Evolutionary conservation across 495 filamentous ascomycete species (phyloP).

Genomic region (Hypomontagnella monticulosa): DNA sequence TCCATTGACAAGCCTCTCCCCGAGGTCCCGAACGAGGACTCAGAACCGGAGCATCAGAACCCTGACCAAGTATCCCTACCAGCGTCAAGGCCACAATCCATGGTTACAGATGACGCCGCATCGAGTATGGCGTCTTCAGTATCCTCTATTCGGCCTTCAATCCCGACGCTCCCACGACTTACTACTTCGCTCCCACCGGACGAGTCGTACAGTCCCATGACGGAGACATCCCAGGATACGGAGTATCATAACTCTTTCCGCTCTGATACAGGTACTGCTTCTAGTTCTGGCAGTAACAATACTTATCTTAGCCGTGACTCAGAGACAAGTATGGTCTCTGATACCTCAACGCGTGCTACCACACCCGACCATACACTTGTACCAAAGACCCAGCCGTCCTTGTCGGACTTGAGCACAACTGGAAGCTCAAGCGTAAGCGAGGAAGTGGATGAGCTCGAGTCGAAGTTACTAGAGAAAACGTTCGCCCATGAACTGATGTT

Average conservation of each 20-base stretch:
- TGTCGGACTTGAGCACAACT: slow-evolving; percentile 66
- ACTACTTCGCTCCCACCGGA: slow-evolving; percentile 54
- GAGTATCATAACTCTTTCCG: slow-evolving; percentile 59
- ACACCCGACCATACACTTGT: slow-evolving; percentile 73
- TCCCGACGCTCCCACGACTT: slow-evolving; percentile 60
- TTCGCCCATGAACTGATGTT: slow-evolving; percentile 89
- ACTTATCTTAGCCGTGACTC: slow-evolving; percentile 85
- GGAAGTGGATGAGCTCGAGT: slow-evolving; percentile 79
- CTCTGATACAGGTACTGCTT: slow-evolving; percentile 60
- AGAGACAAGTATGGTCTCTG: slow-evolving; percentile 81
- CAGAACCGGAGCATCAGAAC: slow-evolving; percentile 48
- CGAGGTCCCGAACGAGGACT: slow-evolving; percentile 53
- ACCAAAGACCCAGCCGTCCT: slow-evolving; percentile 57
- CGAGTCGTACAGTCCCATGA: slow-evolving; percentile 59
- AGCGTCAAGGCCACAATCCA: slow-evolving; percentile 53
- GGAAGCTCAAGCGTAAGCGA: slow-evolving; percentile 72
- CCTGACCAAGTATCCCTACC: slow-evolving; percentile 46
- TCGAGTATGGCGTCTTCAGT: slow-evolving; percentile 51
- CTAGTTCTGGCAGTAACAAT: slow-evolving; percentile 67
- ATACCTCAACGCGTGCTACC: slow-evolving; percentile 87
- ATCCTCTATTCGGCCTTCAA: slow-evolving; percentile 51
- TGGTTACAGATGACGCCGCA: slow-evolving; percentile 44
- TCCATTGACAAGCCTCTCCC: slow-evolving; percentile 47
- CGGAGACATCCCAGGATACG: slow-evolving; percentile 51
- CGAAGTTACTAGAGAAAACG: slow-evolving; percentile 82